phyloP scores from a whole-genome alignment of 1,284 basidiomycete species.

The Cerrena zonata region DNA sequence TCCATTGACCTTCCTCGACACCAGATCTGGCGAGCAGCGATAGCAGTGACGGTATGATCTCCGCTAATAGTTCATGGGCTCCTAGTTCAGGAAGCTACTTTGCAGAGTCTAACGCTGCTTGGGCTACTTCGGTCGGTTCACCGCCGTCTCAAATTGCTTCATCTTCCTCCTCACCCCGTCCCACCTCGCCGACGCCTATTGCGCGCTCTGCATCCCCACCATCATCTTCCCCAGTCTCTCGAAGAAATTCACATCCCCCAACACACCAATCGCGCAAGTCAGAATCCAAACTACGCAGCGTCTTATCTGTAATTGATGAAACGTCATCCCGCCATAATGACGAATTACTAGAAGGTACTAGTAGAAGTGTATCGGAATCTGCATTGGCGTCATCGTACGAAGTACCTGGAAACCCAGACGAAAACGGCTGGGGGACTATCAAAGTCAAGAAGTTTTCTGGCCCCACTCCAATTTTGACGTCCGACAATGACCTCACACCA shows the following conservation, averaged over 20 bases:
- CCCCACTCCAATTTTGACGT: conserved; percentile 6
- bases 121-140: conserved; percentile 28
- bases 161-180: not conserved
- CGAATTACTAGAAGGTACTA: conserved; percentile 15
- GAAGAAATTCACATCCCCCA: conserved; percentile 43
- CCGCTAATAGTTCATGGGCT: conserved; percentile 27
- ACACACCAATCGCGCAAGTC: conserved; percentile 44
- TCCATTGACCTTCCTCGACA: conserved; percentile 35
- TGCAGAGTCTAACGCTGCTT: conserved; percentile 28
- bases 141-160: conserved; percentile 27
- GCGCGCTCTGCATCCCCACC: conserved; percentile 36
- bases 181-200: conserved; percentile 27
- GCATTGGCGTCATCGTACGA: not conserved
- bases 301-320: conserved; percentile 63
- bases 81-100: conserved; percentile 25
- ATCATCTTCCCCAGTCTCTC: conserved; percentile 36
- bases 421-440: conserved; percentile 7
- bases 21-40: conserved; percentile 32
- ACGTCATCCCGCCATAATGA: conserved; percentile 30
- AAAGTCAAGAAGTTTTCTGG: conserved; percentile 3
- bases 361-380: conserved; percentile 11
- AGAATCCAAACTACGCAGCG: conserved; percentile 63
- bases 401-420: not conserved
- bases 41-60: conserved; percentile 20
- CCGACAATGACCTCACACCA: conserved; percentile 12